phyloP scores from a whole-genome alignment of 2,329 filamentous ascomycete genomes.

The Epichloe gansuensis region DNA sequence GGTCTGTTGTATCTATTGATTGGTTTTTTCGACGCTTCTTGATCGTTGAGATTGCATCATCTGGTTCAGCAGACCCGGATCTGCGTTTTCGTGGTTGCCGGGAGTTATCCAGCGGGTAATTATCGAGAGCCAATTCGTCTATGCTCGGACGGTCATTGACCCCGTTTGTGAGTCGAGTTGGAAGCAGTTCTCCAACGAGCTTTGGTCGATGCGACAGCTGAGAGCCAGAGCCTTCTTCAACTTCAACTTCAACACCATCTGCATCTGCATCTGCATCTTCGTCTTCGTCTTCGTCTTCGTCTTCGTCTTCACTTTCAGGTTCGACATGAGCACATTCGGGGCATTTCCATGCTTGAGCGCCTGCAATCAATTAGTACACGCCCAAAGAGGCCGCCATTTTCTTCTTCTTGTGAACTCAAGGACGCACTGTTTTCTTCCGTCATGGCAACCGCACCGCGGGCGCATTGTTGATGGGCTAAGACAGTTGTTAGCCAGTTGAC shows the following conservation, averaged over 20 bases:
- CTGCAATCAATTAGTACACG: constrained; percentile 20
- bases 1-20: constrained; percentile 27
- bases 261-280: constrained; percentile 18
- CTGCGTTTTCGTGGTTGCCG: constrained; percentile 75
- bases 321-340: constrained; percentile 31
- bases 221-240: constrained; percentile 14
- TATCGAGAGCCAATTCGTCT: constrained; percentile 57
- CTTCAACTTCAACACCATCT: constrained; percentile 13
- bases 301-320: constrained; percentile 9
- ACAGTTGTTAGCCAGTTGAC: constrained; percentile 28
- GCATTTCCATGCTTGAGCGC: constrained; percentile 35
- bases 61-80: constrained; percentile 54
- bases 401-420: not conserved
- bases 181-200: constrained; percentile 27
- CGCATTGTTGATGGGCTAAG: constrained; percentile 81
- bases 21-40: constrained; percentile 42
- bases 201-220: constrained; percentile 15
- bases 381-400: not conserved
- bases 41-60: constrained; percentile 39
- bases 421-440: constrained; percentile 21
- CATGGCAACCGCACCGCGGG: constrained; percentile 46
- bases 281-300: constrained; percentile 5
- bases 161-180: constrained; percentile 27
- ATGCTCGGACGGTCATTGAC: constrained; percentile 52
- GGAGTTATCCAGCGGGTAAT: constrained; percentile 62